Evolutionary conservation across 1,284 basidiomycete species (phyloP).

Genomic region (Exsudoporus floridanus): DNA sequence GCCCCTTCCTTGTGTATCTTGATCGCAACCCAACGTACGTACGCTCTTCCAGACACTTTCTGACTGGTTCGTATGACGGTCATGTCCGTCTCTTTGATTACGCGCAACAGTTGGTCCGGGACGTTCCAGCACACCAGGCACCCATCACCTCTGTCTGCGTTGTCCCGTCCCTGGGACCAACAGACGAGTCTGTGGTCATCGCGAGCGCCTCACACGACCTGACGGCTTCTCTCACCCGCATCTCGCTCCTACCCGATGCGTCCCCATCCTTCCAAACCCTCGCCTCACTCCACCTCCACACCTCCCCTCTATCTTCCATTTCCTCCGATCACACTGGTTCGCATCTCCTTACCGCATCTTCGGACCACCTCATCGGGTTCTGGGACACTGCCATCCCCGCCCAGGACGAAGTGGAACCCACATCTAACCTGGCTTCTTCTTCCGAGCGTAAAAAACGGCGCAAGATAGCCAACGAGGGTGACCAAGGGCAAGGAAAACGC

Average conservation of each 20-base stretch:
- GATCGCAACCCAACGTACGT: not conserved
- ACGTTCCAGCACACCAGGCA: constrained; percentile 57
- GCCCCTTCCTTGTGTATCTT: constrained; percentile 20
- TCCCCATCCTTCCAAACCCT: constrained; percentile 4
- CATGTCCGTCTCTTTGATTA: constrained; percentile 73
- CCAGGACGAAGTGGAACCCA: constrained; percentile 57
- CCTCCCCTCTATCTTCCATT: constrained; percentile 72
- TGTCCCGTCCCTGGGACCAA: constrained; percentile 40
- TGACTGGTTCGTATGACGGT: constrained; percentile 83
- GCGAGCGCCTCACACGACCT: constrained; percentile 86
- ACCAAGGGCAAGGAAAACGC: constrained; percentile 39
- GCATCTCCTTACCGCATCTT: constrained; percentile 39
- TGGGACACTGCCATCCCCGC: constrained; percentile 68
- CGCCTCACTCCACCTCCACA: constrained; percentile 78
- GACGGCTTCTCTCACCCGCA: constrained; percentile 61
- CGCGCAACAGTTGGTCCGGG: constrained; percentile 55
- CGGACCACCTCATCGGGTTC: constrained; percentile 56
- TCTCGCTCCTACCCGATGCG: constrained; percentile 40
- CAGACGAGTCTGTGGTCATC: constrained; percentile 50
- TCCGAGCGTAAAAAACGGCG: constrained; percentile 58
- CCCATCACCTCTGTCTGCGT: constrained; percentile 75
- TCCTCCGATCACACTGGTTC: constrained; percentile 52
- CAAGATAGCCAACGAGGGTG: constrained; percentile 39
- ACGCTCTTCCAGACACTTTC: constrained; percentile 52
- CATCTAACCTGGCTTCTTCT: constrained; percentile 20